These are phyloP conservation scores for Botrytis squamosa DNA, from an alignment of 2,329 filamentous ascomycete genomes.

Conservation along the genomic window DNA sequence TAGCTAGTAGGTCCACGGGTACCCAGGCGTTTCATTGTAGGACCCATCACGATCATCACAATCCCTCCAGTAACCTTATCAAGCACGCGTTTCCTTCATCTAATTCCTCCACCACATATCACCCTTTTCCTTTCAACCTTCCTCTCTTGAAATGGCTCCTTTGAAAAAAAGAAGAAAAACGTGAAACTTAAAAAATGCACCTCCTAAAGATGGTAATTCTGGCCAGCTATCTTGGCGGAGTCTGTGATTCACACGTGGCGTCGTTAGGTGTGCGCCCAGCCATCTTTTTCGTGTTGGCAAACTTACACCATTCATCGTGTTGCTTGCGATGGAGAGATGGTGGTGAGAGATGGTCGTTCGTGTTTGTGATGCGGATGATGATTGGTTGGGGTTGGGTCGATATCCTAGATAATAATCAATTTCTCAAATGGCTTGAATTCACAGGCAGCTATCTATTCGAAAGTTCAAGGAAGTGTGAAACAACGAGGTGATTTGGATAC, in stretches of 20 bases:
- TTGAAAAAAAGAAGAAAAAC: background rate
- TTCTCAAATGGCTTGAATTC: background rate
- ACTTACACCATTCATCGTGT: background rate
- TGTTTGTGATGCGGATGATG: background rate
- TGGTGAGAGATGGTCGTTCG: background rate
- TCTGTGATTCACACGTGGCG: background rate
- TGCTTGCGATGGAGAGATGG: background rate
- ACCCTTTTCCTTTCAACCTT: background rate
- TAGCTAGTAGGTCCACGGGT: background rate
- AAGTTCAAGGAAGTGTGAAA: background rate
- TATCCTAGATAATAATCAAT: background rate
- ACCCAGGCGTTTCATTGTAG: background rate
- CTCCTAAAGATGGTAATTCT: background rate
- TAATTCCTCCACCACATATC: background rate
- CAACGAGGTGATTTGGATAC: background rate
- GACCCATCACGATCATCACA: background rate
- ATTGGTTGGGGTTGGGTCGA: background rate
- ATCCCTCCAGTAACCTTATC: constrained; percentile 1
- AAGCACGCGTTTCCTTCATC: background rate
- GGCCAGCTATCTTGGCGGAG: background rate
- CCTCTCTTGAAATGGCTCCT: background rate
- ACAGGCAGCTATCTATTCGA: background rate
- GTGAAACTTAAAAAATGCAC: background rate
- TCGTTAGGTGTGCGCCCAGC: background rate
- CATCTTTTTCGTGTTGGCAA: background rate